Conservation (phyloP, 768 basidiomycete species). For the Dioszegia hungarica region DNA sequence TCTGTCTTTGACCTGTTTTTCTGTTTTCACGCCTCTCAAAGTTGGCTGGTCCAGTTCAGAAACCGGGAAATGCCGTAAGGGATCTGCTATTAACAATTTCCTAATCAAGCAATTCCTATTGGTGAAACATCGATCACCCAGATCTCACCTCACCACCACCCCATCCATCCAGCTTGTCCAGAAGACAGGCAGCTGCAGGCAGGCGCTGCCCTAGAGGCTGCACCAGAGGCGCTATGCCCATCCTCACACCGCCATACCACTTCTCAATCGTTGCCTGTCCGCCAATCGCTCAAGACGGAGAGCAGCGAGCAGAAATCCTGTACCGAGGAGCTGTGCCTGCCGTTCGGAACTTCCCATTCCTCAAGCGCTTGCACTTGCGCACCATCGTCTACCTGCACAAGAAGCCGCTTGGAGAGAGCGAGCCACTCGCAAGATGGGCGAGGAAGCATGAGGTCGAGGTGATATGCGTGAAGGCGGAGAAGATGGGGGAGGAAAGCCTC, state of each 20-base stretch:
- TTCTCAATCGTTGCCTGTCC: constrained; percentile 31
- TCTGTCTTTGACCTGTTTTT: neutral
- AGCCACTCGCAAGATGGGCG: constrained; percentile 19
- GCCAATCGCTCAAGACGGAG: neutral
- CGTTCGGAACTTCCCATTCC: constrained; percentile 29
- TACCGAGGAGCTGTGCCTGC: constrained; percentile 36
- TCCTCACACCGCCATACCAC: constrained; percentile 42
- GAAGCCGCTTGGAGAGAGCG: constrained; percentile 24
- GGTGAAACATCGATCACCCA: neutral
- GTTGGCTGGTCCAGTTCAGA: too few species aligned
- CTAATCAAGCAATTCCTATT: neutral
- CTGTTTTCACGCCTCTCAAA: neutral
- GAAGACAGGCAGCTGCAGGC: too few species aligned
- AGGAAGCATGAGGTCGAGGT: constrained; percentile 19
- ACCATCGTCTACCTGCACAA: constrained; percentile 27
- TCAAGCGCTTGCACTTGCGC: constrained; percentile 17
- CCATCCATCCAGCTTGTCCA: neutral
- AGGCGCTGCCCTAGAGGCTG: too few species aligned
- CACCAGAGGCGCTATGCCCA: neutral
- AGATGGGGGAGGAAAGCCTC: constrained; percentile 34
- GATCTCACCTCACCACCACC: neutral
- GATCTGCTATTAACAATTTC: neutral
- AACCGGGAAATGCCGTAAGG: neutral
- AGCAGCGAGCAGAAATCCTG: constrained; percentile 13
- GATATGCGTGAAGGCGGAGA: constrained; percentile 38